phyloP scores from a whole-genome alignment of 1,139 yeast genomes.

The Zygoascus meyerae region DNA sequence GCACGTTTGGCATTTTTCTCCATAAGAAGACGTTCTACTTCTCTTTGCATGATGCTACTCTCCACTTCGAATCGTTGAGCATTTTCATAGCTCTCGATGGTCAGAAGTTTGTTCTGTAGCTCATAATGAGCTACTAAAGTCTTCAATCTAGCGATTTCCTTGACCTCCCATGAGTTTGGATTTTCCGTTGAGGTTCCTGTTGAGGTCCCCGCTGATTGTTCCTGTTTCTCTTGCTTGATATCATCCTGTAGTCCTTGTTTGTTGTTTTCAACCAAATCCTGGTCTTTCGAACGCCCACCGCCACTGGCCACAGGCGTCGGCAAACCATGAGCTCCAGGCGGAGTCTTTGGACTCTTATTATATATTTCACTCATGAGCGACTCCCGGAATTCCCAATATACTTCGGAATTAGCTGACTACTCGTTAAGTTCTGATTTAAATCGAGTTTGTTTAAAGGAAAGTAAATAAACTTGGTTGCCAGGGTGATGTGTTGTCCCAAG shows the following conservation, averaged over 20 bases:
- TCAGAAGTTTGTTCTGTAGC: conserved; percentile 38
- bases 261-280: background rate
- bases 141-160: conserved; percentile 10
- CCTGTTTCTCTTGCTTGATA: background rate
- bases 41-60: conserved; percentile 41
- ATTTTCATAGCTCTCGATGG: conserved; percentile 36
- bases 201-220: background rate
- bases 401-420: too few relatives aligned
- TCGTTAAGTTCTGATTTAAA: too few relatives aligned
- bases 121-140: conserved; percentile 24
- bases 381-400: too few relatives aligned
- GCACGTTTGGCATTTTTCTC: conserved; percentile 11
- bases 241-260: background rate
- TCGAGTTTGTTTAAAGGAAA: background rate
- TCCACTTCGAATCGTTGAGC: conserved; percentile 45
- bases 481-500: background rate
- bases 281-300: background rate
- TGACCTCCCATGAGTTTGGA: background rate
- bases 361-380: too few relatives aligned
- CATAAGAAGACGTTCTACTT: conserved; percentile 42
- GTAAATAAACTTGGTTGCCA: conserved; percentile 7
- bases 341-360: conserved; percentile 5
- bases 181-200: background rate
- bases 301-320: conserved; percentile 9
- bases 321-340: conserved; percentile 5